Conservation (phyloP, 192 early-diverging fungal genomes). For the Podila minutissima region DNA sequence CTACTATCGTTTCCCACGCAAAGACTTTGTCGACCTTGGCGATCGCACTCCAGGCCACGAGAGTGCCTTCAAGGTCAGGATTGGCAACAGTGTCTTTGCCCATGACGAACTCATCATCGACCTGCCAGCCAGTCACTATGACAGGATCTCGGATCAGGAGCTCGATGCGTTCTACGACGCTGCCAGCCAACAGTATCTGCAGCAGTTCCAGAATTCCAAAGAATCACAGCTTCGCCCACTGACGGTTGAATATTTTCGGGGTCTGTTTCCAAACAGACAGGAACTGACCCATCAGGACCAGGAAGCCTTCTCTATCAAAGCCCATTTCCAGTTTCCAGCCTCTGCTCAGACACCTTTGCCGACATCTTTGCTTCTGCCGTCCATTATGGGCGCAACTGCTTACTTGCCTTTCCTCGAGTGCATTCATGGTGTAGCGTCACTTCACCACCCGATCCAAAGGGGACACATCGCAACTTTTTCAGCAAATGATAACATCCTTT, state of each 20-base stretch:
- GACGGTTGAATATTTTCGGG: conserved; percentile 6
- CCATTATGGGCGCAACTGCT: conserved; percentile 56
- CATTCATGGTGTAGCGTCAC: conserved; percentile 57
- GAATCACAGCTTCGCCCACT: not conserved
- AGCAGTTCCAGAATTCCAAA: not conserved
- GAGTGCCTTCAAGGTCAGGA: conserved; percentile 9
- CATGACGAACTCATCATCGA: conserved; percentile 46
- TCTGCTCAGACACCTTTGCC: conserved; percentile 40
- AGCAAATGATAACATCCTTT: conserved; percentile 7
- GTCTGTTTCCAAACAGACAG: conserved; percentile 8
- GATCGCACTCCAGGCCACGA: conserved; percentile 2
- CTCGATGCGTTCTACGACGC: conserved; percentile 25
- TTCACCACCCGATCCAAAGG: conserved; percentile 44
- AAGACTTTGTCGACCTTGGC: conserved; percentile 41
- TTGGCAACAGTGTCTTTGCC: conserved; percentile 50
- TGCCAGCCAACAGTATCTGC: conserved; percentile 18
- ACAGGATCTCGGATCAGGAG: conserved; percentile 39
- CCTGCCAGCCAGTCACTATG: conserved; percentile 41
- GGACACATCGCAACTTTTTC: conserved; percentile 29
- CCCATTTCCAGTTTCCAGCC: conserved; percentile 26
- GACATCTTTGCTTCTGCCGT: conserved; percentile 18
- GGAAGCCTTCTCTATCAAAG: conserved; percentile 19
- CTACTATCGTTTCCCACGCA: conserved; percentile 53
- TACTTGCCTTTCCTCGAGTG: conserved; percentile 61
- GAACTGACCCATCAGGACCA: conserved; percentile 1